phyloP scores from a whole-genome alignment of 768 basidiomycete genomes.

The Amanita molliuscula region DNA sequence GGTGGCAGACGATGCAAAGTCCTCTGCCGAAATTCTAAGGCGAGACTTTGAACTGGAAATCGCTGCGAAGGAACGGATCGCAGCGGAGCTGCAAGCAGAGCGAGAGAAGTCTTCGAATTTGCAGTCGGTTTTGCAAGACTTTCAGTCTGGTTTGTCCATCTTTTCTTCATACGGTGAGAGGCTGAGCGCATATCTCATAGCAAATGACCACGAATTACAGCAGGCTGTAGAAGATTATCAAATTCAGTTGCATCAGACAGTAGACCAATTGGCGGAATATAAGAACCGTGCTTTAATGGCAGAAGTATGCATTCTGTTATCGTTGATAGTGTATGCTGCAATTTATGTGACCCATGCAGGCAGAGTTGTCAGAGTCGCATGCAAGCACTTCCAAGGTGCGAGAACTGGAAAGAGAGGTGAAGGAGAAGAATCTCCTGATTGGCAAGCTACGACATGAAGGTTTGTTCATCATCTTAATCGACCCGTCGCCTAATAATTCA shows the following conservation, averaged over 20 bases:
- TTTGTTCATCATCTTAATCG: slow-evolving; percentile 20
- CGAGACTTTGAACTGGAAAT: slow-evolving; percentile 61
- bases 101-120: slow-evolving; percentile 72
- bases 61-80: slow-evolving; percentile 46
- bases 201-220: slow-evolving; percentile 83
- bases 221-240: slow-evolving; percentile 81
- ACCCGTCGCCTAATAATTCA: background rate
- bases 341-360: slow-evolving; percentile 26
- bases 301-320: slow-evolving; percentile 43
- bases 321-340: background rate
- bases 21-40: slow-evolving; percentile 42
- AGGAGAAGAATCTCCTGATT: slow-evolving; percentile 93
- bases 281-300: slow-evolving; percentile 83
- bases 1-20: slow-evolving; percentile 57
- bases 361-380: slow-evolving; percentile 65
- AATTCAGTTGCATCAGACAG: slow-evolving; percentile 55
- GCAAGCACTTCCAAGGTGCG: slow-evolving; percentile 56
- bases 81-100: slow-evolving; percentile 51
- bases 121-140: slow-evolving; percentile 90
- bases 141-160: slow-evolving; percentile 54
- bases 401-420: slow-evolving; percentile 80
- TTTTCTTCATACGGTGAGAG: background rate
- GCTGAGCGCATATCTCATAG: slow-evolving; percentile 26
- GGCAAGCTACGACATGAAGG: slow-evolving; percentile 94
- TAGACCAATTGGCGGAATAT: slow-evolving; percentile 78